Conservation (phyloP, 257 asterid species). For the Solanum appendiculatum region DNA sequence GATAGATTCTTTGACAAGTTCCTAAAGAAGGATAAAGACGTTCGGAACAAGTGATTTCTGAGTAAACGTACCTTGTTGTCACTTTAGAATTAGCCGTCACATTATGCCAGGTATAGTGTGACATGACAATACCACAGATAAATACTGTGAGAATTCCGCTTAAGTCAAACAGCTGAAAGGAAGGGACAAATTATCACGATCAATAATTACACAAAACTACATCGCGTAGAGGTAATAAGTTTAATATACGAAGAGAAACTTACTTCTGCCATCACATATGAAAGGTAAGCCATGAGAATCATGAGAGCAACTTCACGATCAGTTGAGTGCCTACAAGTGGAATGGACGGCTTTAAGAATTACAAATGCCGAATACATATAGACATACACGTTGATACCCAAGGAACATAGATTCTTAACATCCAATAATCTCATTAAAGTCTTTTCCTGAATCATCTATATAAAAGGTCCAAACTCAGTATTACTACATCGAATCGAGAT, state of each 20-base stretch:
- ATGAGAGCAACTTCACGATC: slow-evolving; percentile 65
- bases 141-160: slow-evolving; percentile 82
- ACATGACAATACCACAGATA: slow-evolving; percentile 80
- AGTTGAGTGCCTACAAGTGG: slow-evolving; percentile 54
- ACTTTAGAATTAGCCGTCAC: slow-evolving; percentile 53
- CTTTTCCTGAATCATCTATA: background rate
- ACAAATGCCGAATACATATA: background rate
- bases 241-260: background rate
- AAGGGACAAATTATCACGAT: background rate
- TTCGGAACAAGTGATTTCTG: background rate
- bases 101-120: slow-evolving; percentile 75
- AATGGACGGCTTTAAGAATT: background rate
- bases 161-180: slow-evolving; percentile 45
- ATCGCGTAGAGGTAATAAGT: background rate
- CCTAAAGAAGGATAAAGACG: background rate
- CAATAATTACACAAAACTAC: background rate
- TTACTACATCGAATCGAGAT: background rate
- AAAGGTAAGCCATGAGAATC: slow-evolving; percentile 84
- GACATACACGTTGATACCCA: background rate
- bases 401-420: background rate
- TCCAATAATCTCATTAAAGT: background rate
- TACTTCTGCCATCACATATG: slow-evolving; percentile 66
- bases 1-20: background rate
- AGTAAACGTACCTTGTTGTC: slow-evolving; percentile 46
- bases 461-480: background rate